phyloP scores from a whole-genome alignment of 1,139 yeast species.

The Taphrina deformans region DNA sequence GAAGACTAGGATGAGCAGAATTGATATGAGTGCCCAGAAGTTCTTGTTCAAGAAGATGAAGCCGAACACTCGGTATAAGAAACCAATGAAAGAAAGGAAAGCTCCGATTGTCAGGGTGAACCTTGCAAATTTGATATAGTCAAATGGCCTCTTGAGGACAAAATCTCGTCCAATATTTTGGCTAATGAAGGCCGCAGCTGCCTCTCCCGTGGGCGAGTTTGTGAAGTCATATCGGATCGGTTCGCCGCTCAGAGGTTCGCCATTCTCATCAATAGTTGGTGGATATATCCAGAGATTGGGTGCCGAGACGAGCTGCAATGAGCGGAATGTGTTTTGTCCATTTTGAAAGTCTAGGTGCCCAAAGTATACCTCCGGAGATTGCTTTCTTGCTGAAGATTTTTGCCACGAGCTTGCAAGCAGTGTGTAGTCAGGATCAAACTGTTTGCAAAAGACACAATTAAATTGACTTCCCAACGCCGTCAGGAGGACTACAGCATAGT shows the following conservation, averaged over 20 bases:
- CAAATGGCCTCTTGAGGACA: constrained; percentile 57
- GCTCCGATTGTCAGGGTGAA: constrained; percentile 42
- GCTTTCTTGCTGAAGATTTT: constrained; percentile 49
- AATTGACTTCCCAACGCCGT: constrained; percentile 73
- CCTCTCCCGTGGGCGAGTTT: constrained; percentile 10
- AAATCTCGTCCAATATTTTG: constrained; percentile 6
- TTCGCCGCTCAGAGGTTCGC: constrained; percentile 46
- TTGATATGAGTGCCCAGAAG: constrained; percentile 66
- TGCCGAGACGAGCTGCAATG: constrained; percentile 64
- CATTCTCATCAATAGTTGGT: constrained; percentile 49
- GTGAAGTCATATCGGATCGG: constrained; percentile 25
- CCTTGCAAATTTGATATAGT: constrained; percentile 47
- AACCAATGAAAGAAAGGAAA: constrained; percentile 42
- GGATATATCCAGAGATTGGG: constrained; percentile 72
- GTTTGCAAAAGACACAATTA: constrained; percentile 70
- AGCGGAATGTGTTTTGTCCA: constrained; percentile 57
- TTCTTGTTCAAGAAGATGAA: constrained; percentile 49
- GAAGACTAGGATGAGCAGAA: constrained; percentile 66
- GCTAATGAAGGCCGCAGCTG: constrained; percentile 22
- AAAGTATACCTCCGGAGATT: constrained; percentile 58
- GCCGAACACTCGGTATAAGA: constrained; percentile 45
- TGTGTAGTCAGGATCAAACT: constrained; percentile 63
- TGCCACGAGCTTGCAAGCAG: constrained; percentile 64
- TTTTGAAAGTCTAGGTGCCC: constrained; percentile 71
- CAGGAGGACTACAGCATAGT: constrained; percentile 62